A percentile compares a stretch with the other conserved stretches of the same genome.
Conservation (phyloP, 768 basidiomycete genomes). For the Hydnomerulius pinastri region DNA sequence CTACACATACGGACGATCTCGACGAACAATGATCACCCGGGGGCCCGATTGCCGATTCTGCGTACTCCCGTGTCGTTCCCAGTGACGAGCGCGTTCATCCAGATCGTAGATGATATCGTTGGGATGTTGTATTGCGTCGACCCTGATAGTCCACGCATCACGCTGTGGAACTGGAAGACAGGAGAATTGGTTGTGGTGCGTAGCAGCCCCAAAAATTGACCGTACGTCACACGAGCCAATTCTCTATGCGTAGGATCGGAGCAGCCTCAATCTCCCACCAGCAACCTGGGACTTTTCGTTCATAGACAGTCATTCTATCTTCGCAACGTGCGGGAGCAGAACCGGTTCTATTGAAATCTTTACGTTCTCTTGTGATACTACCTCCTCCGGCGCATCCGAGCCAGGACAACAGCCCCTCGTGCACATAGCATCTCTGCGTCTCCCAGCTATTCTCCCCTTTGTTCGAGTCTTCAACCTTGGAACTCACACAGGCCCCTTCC, state of each 20-base stretch:
- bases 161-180: conserved; percentile 55
- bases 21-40: conserved; percentile 42
- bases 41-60: conserved; percentile 35
- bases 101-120: conserved; percentile 56
- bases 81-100: conserved; percentile 40
- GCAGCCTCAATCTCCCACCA: conserved; percentile 21
- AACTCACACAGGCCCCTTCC: conserved; percentile 38
- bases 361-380: conserved; percentile 31
- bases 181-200: conserved; percentile 45
- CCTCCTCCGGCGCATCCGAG: background rate
- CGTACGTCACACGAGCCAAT: background rate
- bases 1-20: conserved; percentile 50
- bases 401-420: conserved; percentile 6
- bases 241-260: conserved; percentile 29
- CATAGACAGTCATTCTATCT: conserved; percentile 43
- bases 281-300: conserved; percentile 48
- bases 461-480: conserved; percentile 17
- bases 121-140: conserved; percentile 45
- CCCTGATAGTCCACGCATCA: conserved; percentile 23
- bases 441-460: conserved; percentile 11
- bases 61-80: conserved; percentile 22
- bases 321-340: conserved; percentile 37
- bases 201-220: background rate
- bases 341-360: conserved; percentile 46
- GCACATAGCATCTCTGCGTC: conserved; percentile 20